Evolutionary conservation across 139 green algal species (phyloP).

Genomic region (Chlorella vulgaris): DNA sequence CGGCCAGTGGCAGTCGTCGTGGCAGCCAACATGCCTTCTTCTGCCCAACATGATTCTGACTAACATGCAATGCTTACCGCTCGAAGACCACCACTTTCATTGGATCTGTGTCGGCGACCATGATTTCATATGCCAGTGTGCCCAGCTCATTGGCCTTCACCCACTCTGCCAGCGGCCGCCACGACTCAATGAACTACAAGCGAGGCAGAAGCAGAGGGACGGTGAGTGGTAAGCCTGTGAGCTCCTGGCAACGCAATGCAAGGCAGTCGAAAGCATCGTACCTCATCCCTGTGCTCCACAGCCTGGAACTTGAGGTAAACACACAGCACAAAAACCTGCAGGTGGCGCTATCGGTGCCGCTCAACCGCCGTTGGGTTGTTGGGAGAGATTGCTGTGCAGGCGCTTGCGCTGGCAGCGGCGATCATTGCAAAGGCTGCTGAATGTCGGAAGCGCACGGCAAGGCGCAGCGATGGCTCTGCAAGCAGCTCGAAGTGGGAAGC

Average conservation of each 20-base stretch:
- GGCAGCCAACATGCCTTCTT: too few species aligned
- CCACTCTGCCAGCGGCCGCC: conserved; percentile 33
- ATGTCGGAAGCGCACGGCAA: too few species aligned
- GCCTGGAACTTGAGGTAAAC: conserved; percentile 20
- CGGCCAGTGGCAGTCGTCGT: too few species aligned
- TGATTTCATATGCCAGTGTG: conserved; percentile 35
- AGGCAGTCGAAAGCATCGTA: neutral
- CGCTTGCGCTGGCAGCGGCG: too few species aligned
- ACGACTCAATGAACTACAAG: conserved; percentile 15
- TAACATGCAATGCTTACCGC: conserved; percentile 28
- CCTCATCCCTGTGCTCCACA: conserved; percentile 4
- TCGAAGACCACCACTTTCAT: conserved; percentile 36
- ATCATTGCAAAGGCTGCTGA: too few species aligned
- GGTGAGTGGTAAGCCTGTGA: neutral
- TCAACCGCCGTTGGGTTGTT: too few species aligned
- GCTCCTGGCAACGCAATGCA: neutral
- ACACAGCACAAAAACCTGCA: conserved; percentile 23
- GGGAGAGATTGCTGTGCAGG: too few species aligned
- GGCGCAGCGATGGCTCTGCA: too few species aligned
- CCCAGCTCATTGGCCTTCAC: conserved; percentile 21
- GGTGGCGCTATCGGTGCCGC: too few species aligned
- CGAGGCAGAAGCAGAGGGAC: neutral
- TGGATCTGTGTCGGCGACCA: conserved; percentile 35
- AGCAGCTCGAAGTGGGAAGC: too few species aligned
- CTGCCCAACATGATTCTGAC: too few species aligned